Conservation (phyloP, 768 basidiomycete species). For the Crassisporium funariophilum region DNA sequence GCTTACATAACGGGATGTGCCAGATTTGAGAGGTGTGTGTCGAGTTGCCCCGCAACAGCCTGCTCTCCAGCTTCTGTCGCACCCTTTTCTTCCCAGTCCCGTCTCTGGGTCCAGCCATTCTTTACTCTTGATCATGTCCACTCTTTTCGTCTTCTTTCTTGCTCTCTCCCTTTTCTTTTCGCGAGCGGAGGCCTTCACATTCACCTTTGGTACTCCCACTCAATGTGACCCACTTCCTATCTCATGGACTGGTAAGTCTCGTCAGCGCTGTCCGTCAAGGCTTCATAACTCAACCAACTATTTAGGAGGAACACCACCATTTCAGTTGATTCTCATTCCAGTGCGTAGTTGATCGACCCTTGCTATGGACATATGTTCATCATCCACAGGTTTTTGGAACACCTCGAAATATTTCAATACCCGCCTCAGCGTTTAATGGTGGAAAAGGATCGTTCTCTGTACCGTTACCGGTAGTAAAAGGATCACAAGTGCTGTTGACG, state of each 20-base stretch:
- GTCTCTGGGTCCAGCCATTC: conserved; percentile 11
- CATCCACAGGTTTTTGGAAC: conserved; percentile 50
- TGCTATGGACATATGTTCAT: conserved; percentile 19
- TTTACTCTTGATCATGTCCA: conserved; percentile 13
- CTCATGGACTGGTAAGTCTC: conserved; percentile 59
- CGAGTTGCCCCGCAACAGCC: too few relatives aligned
- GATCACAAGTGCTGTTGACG: conserved; percentile 48
- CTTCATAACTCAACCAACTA: conserved; percentile 6
- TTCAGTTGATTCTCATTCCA: conserved; percentile 50
- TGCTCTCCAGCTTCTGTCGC: neutral
- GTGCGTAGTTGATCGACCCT: conserved; percentile 12
- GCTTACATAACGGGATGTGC: too few relatives aligned
- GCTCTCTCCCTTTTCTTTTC: conserved; percentile 24
- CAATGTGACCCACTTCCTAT: conserved; percentile 65
- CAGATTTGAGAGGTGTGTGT: too few relatives aligned
- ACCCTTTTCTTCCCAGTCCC: neutral
- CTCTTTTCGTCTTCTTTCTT: conserved; percentile 19
- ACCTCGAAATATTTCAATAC: conserved; percentile 56
- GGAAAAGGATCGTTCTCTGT: conserved; percentile 55
- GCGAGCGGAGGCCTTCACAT: conserved; percentile 45
- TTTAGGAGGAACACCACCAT: conserved; percentile 62
- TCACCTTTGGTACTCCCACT: conserved; percentile 44
- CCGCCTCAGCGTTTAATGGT: conserved; percentile 52
- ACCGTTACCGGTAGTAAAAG: conserved; percentile 43
- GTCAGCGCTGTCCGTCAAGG: neutral